Evolutionary conservation across 1,284 basidiomycete species (phyloP).

Genomic region (Fomes fomentarius): DNA sequence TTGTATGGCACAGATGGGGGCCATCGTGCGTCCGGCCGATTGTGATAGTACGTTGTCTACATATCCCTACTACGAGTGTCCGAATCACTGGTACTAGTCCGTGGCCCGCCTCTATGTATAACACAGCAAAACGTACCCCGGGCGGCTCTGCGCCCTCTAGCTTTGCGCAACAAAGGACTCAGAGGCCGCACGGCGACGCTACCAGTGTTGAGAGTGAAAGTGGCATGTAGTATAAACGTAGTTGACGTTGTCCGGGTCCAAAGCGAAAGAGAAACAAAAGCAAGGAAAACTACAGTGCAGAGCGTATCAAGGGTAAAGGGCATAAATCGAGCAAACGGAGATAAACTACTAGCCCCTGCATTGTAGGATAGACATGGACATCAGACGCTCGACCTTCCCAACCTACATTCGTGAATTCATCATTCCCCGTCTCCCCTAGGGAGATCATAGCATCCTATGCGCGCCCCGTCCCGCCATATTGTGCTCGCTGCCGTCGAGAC

Average conservation of each 20-base stretch:
- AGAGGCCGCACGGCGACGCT: background rate
- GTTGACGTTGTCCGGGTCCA: background rate
- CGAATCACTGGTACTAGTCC: background rate
- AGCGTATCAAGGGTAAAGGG: constrained; percentile 12
- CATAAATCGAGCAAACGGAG: constrained; percentile 12
- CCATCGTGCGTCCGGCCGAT: too few species aligned
- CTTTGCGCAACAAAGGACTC: background rate
- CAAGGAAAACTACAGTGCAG: constrained; percentile 18
- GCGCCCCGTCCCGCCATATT: constrained; percentile 27
- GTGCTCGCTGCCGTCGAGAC: constrained; percentile 16
- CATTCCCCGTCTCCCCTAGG: too few species aligned
- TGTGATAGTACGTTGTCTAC: too few species aligned
- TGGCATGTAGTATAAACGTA: too few species aligned
- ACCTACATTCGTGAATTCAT: constrained; percentile 10
- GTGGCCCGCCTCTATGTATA: too few species aligned
- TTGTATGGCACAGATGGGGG: too few species aligned
- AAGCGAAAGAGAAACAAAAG: background rate
- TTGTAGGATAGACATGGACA: constrained; percentile 13
- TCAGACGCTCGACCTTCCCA: constrained; percentile 4
- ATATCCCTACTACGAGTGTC: too few species aligned
- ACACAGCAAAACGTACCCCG: background rate
- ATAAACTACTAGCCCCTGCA: constrained; percentile 24
- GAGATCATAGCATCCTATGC: background rate
- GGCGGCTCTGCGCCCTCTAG: background rate
- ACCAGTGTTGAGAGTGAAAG: too few species aligned